phyloP scores from a whole-genome alignment of 2,329 filamentous ascomycete genomes.

The Neonectria coccinea region DNA sequence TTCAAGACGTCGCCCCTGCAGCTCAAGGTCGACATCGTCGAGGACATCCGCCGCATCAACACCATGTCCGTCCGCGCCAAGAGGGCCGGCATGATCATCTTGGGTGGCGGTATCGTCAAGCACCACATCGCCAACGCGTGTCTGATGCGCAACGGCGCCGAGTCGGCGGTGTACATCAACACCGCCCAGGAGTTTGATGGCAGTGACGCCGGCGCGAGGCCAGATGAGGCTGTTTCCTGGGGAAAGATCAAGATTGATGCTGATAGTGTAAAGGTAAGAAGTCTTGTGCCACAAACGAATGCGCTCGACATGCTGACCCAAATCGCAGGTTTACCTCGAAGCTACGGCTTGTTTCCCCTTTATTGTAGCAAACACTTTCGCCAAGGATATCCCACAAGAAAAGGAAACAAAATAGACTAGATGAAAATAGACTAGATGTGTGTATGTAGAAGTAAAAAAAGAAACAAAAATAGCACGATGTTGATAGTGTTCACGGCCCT shows the following conservation, averaged over 20 bases:
- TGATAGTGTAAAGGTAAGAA: conserved; percentile 84
- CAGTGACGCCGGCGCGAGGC: conserved; percentile 92
- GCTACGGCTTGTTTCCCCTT: conserved; percentile 74
- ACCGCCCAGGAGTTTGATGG: conserved; percentile 98
- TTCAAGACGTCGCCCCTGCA: conserved; percentile 88
- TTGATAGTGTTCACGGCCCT: no score
- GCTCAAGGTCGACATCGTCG: conserved; percentile 89
- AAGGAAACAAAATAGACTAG: conserved; percentile 17
- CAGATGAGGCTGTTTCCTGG: conserved; percentile 98
- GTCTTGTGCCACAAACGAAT: no score
- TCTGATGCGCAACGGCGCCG: conserved; percentile 96
- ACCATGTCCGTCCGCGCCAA: conserved; percentile 89
- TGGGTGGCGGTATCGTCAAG: conserved; percentile 95
- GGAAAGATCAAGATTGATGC: conserved; percentile 95
- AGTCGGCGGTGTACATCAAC: conserved; percentile 97
- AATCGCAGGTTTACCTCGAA: conserved; percentile 69
- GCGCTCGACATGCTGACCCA: conserved; percentile 12
- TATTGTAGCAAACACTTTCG: conserved; percentile 76
- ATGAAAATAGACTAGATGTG: conserved; percentile 2
- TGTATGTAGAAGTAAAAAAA: not conserved
- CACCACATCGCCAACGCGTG: conserved; percentile 99
- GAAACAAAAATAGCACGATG: not conserved
- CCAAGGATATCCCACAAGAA: conserved; percentile 58
- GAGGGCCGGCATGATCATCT: conserved; percentile 91
- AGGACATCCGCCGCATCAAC: conserved; percentile 94